Evolutionary conservation across 2,329 filamentous ascomycete genomes (phyloP).

Genomic region (Cyclaneusma minus): DNA sequence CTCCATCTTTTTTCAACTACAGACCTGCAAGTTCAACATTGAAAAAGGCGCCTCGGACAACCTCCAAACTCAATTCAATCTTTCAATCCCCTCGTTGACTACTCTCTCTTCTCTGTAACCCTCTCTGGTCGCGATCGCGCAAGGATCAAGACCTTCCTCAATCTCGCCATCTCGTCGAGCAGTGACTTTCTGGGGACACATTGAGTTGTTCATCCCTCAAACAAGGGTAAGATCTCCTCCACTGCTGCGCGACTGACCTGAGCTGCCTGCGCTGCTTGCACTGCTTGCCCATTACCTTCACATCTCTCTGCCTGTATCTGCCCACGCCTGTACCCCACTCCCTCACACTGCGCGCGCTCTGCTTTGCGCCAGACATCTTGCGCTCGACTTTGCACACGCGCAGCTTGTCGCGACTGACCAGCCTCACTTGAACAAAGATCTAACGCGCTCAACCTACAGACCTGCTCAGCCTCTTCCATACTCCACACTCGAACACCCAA

Average conservation of each 20-base stretch:
- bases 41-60: no score
- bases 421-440: no score
- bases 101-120: no score
- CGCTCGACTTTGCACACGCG: background rate
- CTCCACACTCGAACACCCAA: conserved; percentile 15
- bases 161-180: conserved; percentile 19
- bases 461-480: conserved; percentile 6
- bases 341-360: background rate
- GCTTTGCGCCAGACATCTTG: background rate
- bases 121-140: conserved; percentile 10
- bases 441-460: no score
- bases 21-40: no score
- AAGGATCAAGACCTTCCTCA: conserved; percentile 6
- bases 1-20: no score
- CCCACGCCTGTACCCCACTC: conserved; percentile 2
- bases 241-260: conserved; percentile 7
- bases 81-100: no score
- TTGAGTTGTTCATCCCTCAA: conserved; percentile 95
- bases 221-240: conserved; percentile 36
- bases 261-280: conserved; percentile 3
- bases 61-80: no score
- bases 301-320: conserved; percentile 2
- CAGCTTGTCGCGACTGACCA: no score
- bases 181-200: conserved; percentile 71
- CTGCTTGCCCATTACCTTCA: conserved; percentile 3